phyloP scores from a whole-genome alignment of 2,329 filamentous ascomycete species.

The Coleophoma crateriformis region DNA sequence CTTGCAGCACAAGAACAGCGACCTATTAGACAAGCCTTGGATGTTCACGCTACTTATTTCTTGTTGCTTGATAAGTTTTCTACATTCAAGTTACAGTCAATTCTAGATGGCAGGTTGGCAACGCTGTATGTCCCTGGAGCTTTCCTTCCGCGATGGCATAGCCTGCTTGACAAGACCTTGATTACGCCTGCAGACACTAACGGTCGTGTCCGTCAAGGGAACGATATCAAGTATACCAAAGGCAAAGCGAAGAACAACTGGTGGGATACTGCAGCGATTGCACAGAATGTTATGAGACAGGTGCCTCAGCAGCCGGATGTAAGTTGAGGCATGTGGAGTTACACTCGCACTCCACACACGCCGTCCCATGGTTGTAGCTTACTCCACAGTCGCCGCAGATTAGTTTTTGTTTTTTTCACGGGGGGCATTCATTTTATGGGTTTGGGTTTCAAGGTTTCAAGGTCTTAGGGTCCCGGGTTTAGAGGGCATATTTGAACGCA shows the following conservation, averaged over 20 bases:
- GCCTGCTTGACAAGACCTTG: slow-evolving; percentile 61
- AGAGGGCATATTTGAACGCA: no score
- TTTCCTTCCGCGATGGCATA: slow-evolving; percentile 68
- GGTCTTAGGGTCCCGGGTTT: no score
- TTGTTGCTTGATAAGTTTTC: slow-evolving; percentile 36
- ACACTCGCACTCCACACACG: not conserved
- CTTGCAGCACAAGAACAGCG: slow-evolving; percentile 42
- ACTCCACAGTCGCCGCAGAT: no score
- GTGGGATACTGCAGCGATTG: not conserved
- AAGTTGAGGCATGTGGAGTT: not conserved
- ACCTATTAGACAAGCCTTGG: slow-evolving; percentile 44
- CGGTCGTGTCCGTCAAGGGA: slow-evolving; percentile 48
- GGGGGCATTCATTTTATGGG: no score
- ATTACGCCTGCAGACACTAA: slow-evolving; percentile 54
- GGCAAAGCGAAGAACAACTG: not conserved
- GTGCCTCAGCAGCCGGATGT: not conserved
- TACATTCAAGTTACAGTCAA: slow-evolving; percentile 50
- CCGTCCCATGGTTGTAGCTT: no score
- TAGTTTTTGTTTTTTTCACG: no score
- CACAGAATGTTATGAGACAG: not conserved
- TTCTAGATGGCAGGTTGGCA: slow-evolving; percentile 37
- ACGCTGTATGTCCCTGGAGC: slow-evolving; percentile 54
- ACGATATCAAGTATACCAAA: slow-evolving; percentile 26
- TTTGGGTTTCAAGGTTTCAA: no score
- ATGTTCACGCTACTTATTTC: slow-evolving; percentile 58